phyloP scores from a whole-genome alignment of 2,329 filamentous ascomycete genomes.

The Colletotrichum orbiculare region DNA sequence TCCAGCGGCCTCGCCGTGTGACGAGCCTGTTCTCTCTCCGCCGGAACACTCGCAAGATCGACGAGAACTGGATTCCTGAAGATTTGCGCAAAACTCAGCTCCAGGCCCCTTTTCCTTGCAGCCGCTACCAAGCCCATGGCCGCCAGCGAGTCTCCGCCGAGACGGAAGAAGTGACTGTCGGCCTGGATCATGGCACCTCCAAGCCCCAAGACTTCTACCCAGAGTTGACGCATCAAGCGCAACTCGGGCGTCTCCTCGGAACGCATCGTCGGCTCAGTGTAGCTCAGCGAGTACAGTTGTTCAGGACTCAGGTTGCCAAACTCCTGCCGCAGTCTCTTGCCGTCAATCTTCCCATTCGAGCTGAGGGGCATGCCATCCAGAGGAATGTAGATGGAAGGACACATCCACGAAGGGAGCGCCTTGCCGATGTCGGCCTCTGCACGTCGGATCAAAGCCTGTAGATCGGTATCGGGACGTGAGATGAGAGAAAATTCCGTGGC shows the following conservation, averaged over 20 bases:
- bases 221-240: conserved; percentile 16
- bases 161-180: conserved; percentile 40
- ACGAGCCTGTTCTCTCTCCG: background rate
- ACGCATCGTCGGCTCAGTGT: background rate
- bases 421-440: conserved; percentile 7
- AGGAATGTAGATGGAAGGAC: conserved; percentile 28
- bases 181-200: conserved; percentile 23
- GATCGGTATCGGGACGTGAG: background rate
- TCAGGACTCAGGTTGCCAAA: conserved; percentile 4
- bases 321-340: conserved; percentile 20
- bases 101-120: conserved; percentile 1
- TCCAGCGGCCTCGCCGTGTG: background rate
- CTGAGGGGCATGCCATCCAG: conserved; percentile 15
- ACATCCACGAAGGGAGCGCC: conserved; percentile 27
- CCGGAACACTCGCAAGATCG: conserved; percentile 18
- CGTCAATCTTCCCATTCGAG: conserved; percentile 19
- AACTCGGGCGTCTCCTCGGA: conserved; percentile 2
- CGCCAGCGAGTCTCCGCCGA: conserved; percentile 41
- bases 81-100: conserved; percentile 19
- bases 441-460: background rate
- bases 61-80: conserved; percentile 14
- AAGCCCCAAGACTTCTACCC: conserved; percentile 20
- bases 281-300: conserved; percentile 20
- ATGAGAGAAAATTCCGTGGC: background rate
- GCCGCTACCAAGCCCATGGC: conserved; percentile 40